A percentile compares a stretch with the other conserved stretches of the same genome.
Evolutionary conservation across 2,329 filamentous ascomycete genomes (phyloP).

Genomic region (Ophiocordyceps camponoti-saundersi): DNA sequence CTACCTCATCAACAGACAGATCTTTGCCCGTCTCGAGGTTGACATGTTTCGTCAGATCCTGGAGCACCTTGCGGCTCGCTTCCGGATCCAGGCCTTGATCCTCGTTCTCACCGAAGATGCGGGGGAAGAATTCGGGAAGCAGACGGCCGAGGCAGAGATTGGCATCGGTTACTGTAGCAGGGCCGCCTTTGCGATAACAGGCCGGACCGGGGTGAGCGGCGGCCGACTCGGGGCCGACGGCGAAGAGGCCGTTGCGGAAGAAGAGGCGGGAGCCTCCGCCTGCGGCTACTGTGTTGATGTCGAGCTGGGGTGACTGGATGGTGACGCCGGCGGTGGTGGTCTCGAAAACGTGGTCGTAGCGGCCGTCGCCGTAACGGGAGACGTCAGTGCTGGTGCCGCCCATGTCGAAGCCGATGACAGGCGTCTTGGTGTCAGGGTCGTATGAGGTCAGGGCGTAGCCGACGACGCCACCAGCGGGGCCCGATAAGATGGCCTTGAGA

Average conservation of each 20-base stretch:
- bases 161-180: slow-evolving; percentile 55
- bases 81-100: slow-evolving; percentile 20
- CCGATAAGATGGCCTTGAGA: slow-evolving; percentile 52
- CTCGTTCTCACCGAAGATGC: slow-evolving; percentile 26
- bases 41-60: slow-evolving; percentile 22
- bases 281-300: slow-evolving; percentile 68
- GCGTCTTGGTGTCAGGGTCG: slow-evolving; percentile 46
- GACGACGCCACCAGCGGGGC: slow-evolving; percentile 62
- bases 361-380: slow-evolving; percentile 39
- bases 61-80: slow-evolving; percentile 17
- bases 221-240: slow-evolving; percentile 56
- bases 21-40: slow-evolving; percentile 16
- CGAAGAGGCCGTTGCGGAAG: slow-evolving; percentile 56
- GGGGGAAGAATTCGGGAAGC: slow-evolving; percentile 48
- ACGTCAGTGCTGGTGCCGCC: slow-evolving; percentile 61
- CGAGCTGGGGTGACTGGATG: slow-evolving; percentile 63
- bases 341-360: slow-evolving; percentile 40
- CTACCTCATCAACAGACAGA: slow-evolving; percentile 15
- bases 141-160: slow-evolving; percentile 49
- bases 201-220: slow-evolving; percentile 55
- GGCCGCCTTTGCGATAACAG: slow-evolving; percentile 57
- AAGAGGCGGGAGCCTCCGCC: slow-evolving; percentile 56
- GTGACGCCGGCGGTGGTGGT: slow-evolving; percentile 64
- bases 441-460: slow-evolving; percentile 61
- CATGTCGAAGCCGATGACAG: slow-evolving; percentile 63